Base-by-base conservation (phyloP, 2,329 filamentous ascomycete genomes). In the Akanthomyces uredinophilus region DNA sequence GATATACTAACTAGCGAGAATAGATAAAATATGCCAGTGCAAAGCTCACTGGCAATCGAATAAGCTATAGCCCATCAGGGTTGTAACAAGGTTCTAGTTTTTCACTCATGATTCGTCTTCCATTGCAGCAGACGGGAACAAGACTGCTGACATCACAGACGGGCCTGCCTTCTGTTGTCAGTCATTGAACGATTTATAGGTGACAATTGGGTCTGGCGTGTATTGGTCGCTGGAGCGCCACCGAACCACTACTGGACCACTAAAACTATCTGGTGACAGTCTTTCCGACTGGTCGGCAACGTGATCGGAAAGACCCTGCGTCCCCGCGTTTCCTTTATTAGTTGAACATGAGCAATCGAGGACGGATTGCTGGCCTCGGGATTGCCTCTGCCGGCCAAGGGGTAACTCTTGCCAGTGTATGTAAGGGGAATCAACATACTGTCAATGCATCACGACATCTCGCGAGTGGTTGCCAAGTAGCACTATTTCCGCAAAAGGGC, bases 281-380 rank as follows among this genome's bases (percentile, higher is more conserved):
- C 32, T 49, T 47, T 50, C 44, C 55, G 55, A 46, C 47, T 50
- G 55, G 55, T 50, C 55, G 55, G 27, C 35, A 60, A 39, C 58
- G 58, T 60, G 58, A 60, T 60, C 58, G 58, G 58, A 60, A 46
- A 54, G 56, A 52, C 50, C 47, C n/a, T 60, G 49, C 39, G 20
- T 54, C 58, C 58, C 58, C 50, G 58, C 58, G 58, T 54, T 54
- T 41, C 41, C 46, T 22, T 58, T 50, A 50, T 41, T 58, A 22
- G 55, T n/a, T 49, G 27, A 16, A 11, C 37, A 57, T 47, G 29
- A 29, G 27, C 27, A 29, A 6, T 29, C 20, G 43, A 37, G 43
- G 7, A 27, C 37, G 14, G n/a, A 29, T 29, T 39, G n/a, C 50
- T 41, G 35, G 20, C 44, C 46, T 50, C 55, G 44, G 44, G 32